Conservation (phyloP, 2,329 filamentous ascomycete species). For the Neofusicoccum sp. region DNA sequence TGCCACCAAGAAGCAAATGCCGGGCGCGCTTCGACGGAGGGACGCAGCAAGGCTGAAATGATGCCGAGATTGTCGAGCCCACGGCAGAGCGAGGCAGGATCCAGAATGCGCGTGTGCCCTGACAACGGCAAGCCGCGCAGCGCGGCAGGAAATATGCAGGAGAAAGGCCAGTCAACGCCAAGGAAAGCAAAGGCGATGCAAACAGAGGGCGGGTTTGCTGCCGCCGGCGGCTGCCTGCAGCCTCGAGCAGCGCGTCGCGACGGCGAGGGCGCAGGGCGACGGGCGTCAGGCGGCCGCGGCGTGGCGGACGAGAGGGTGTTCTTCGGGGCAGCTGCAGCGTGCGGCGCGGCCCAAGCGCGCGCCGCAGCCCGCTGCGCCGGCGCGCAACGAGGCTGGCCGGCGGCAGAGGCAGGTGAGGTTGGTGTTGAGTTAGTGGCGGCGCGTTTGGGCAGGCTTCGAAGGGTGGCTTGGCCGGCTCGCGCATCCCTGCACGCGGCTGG, state of each 20-base stretch:
- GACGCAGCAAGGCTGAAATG: not conserved
- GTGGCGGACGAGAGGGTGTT: not conserved
- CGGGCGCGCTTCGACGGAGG: not conserved
- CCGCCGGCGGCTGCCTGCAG: constrained; percentile 44
- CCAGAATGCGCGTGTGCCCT: constrained; percentile 9
- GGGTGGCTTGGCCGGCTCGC: constrained; percentile 12
- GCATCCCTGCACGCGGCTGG: constrained; percentile 13
- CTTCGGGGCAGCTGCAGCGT: constrained; percentile 15
- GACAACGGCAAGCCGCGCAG: not conserved
- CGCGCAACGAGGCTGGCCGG: not conserved
- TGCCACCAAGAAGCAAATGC: not conserved
- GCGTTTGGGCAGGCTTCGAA: not conserved
- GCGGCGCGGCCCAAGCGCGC: not conserved
- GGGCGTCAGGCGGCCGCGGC: not conserved
- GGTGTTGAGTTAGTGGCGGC: not conserved
- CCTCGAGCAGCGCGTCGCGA: not conserved
- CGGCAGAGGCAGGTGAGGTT: constrained; percentile 2
- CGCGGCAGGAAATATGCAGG: not conserved
- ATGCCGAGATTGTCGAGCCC: not conserved
- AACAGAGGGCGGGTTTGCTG: constrained; percentile 20
- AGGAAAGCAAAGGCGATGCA: not conserved
- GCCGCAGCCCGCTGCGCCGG: not conserved
- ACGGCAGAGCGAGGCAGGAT: not conserved
- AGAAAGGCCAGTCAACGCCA: not conserved
- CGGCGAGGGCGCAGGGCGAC: not conserved